Evolutionary conservation across 2,329 filamentous ascomycete genomes (phyloP), one percentile per base, ranked within the genome.

Genomic region (Clonostachys rhizophaga): DNA sequence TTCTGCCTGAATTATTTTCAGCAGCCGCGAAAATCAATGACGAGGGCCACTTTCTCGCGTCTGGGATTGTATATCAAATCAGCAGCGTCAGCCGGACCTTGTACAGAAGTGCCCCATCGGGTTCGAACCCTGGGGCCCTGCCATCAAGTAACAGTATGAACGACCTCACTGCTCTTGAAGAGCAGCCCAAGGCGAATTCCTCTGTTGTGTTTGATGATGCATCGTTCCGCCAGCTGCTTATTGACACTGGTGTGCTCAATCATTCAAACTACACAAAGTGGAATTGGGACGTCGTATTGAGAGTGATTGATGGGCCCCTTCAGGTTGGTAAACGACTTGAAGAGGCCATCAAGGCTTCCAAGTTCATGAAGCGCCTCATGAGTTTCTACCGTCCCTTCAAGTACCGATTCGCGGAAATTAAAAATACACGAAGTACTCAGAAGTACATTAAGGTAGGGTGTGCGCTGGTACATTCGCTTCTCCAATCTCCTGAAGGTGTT

Each of bases 361-460:
- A 97, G 62, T 99, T 97, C 59, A 86, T 97, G 57, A 96, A 97
- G 69, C 80, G 95, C 10, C 77, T 99, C 49, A 84, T 96, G 63
- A 94, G 91, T 50, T 99, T 99, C 62, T 95, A 96, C 62, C 81
- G 94, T 11, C 94, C 94, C 1, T 99, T 99, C 71, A 99, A 99
- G 63, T 95, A 91, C 62, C 86, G 91, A 53, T 99, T 97, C 58
- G 89, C 91, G 0, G 89, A 95, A 56, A 80, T 94, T 40, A 86
- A 89, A 55, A 97, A 90, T 62, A 95, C 91, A 1, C 88, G 94
- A 51, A 89, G 87, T 46, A 96, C 95, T 47, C 92, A 97, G 60
- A 91, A 95, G 55, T 97, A 97, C 63, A 85, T 99, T 42, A 83
- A 86, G 54, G 89, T 89, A 17, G 94, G 94, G 1, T 97, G 92